phyloP scores from a whole-genome alignment of 345 rosid genomes.

The Dipteronia dyeriana region DNA sequence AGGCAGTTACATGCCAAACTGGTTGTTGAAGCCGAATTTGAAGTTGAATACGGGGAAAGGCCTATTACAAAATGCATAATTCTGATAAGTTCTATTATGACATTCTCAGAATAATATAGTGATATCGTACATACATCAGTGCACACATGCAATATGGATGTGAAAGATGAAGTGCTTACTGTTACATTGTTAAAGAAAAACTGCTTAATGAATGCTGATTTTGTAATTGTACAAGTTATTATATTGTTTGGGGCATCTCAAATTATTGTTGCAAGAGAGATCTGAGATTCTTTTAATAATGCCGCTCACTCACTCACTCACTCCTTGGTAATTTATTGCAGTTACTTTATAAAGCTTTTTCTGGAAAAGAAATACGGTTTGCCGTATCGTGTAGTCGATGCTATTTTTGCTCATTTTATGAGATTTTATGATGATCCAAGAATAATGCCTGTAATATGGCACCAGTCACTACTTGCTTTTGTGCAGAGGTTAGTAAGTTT shows the following conservation, averaged over 20 bases:
- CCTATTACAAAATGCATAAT: neutral
- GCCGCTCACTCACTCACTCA: slow-evolving; percentile 1
- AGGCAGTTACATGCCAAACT: neutral
- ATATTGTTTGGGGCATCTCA: neutral
- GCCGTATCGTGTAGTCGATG: slow-evolving; percentile 85
- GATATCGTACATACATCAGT: neutral
- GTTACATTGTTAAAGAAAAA: neutral
- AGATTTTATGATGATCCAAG: slow-evolving; percentile 71
- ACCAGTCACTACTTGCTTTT: slow-evolving; percentile 90
- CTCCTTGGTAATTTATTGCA: slow-evolving; percentile 31
- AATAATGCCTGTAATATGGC: slow-evolving; percentile 98
- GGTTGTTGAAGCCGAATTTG: neutral
- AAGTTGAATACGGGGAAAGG: neutral
- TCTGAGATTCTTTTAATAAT: slow-evolving; percentile 8
- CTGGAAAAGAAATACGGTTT: slow-evolving; percentile 91
- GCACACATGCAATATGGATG: neutral
- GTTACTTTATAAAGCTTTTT: slow-evolving; percentile 86
- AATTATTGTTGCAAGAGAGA: slow-evolving; percentile 4
- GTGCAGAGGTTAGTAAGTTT: slow-evolving; percentile 65
- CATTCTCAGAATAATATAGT: neutral
- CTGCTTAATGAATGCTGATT: neutral
- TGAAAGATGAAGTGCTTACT: neutral
- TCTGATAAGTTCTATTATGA: neutral
- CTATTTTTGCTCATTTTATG: slow-evolving; percentile 81
- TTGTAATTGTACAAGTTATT: neutral